phyloP scores from a whole-genome alignment of 2,329 filamentous ascomycete genomes.

The Boeremia lycopersici region DNA sequence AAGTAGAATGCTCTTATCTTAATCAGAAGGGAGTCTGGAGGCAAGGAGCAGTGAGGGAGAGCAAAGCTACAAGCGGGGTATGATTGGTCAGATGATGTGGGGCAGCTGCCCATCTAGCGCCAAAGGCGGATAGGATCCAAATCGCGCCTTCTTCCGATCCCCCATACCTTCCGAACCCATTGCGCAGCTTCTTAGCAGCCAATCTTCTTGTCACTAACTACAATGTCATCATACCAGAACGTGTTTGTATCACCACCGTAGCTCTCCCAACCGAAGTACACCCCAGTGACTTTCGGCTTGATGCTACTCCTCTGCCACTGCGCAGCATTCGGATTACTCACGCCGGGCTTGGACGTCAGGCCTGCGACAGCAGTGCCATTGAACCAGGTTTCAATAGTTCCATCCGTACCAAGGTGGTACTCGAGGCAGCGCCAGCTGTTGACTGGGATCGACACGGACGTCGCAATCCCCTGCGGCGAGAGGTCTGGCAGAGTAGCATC shows the following conservation, averaged over 20 bases:
- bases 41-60: background rate
- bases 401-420: constrained; percentile 64
- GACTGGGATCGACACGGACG: constrained; percentile 59
- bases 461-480: constrained; percentile 63
- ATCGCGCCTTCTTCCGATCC: too few species aligned
- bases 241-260: constrained; percentile 67
- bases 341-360: constrained; percentile 56
- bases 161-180: too few species aligned
- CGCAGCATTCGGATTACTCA: constrained; percentile 57
- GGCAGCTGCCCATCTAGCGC: background rate
- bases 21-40: too few species aligned
- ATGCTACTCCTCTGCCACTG: constrained; percentile 59
- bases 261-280: constrained; percentile 69
- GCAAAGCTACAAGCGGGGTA: background rate
- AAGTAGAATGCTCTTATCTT: too few species aligned
- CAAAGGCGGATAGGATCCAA: background rate
- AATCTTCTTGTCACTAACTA: constrained; percentile 55
- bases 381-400: constrained; percentile 66
- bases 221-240: constrained; percentile 68
- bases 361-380: constrained; percentile 59
- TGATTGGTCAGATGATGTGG: constrained; percentile 1
- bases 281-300: constrained; percentile 59
- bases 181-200: constrained; percentile 49
- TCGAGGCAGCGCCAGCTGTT: constrained; percentile 65
- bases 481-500: constrained; percentile 67